Evolutionary conservation across 2,329 filamentous ascomycete genomes (phyloP).

Genomic region (Trichoderma atroviride): DNA sequence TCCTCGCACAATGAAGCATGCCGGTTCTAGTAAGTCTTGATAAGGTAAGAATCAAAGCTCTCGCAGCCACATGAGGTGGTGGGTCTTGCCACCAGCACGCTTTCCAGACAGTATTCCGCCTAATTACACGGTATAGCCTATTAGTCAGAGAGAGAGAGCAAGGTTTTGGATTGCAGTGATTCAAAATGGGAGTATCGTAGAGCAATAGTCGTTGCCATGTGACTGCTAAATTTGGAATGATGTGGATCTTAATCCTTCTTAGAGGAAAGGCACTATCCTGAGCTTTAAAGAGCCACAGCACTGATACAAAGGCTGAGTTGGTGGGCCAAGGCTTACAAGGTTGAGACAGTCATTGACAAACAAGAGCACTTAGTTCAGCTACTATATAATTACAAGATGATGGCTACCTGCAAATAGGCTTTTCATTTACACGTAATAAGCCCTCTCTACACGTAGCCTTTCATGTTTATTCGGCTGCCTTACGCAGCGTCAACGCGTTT

Average conservation of each 20-base stretch:
- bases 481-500: slow-evolving; percentile 5
- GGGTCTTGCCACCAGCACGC: not conserved
- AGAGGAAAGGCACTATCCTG: not conserved
- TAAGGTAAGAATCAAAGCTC: not conserved
- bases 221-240: not conserved
- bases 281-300: not conserved
- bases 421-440: not conserved
- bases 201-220: not conserved
- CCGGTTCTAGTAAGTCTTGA: not conserved
- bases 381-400: not conserved
- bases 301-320: not conserved
- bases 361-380: not conserved
- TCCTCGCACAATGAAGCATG: not conserved
- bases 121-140: not conserved
- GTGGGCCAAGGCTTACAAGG: not conserved
- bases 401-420: not conserved
- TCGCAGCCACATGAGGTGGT: not conserved
- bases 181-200: not conserved
- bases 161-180: not conserved
- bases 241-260: not conserved
- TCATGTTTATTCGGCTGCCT: slow-evolving; percentile 7
- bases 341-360: not conserved
- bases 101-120: not conserved
- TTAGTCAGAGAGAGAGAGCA: not conserved
- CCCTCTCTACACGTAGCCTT: no score